Base-by-base conservation (phyloP, 495 filamentous ascomycete species). In the Penicillium malachiteum region DNA sequence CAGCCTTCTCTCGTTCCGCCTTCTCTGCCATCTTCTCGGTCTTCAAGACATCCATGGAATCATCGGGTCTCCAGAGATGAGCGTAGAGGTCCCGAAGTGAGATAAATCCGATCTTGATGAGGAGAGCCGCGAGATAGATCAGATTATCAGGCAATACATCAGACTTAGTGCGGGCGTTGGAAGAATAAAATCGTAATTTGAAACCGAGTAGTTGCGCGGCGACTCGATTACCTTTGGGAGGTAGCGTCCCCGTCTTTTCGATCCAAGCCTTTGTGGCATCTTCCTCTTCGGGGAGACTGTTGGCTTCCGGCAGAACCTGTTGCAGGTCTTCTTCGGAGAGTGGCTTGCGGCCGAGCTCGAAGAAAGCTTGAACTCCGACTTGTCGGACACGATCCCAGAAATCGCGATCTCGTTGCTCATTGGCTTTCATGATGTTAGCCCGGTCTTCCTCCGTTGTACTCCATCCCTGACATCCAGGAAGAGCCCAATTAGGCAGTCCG, bases 31-130 rank as follows among this genome's bases (percentile, higher is more conserved):
- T 76, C 57, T 86, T 85, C 55, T 84, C 78, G 21, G 81, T 77
- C 57, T 81, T 82, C 30, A 94, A 68, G 0, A 65, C 75, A 42
- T 87, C 79, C 93, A 97, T 97, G 3, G 82, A 78, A 16, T 89
- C 85, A 58, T 97, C 93, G 0, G 79, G 75, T 17, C 95, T 89
- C 81, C 90, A 92, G 5, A 97, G 85, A 64, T 97, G 95, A 35
- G 92, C 86, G 68, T 96, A 97, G 17, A 99, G 76, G 63, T 97
- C 94, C 38, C 84, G 82, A 3, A 99, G 77, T n/a, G 92, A 96
- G 55, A 99, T 91, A 69, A 99, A 97, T 18, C 95, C 95, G 46
- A 96, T 87, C 70, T 97, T 97, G 72, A 99, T 96, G 38, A 99
- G 82, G 26, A 97, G 76, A 0, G 95, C 91, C 1, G 91, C 85